Percentiles rank a stretch among this genome's conserved stretches.
Evolutionary conservation across 768 basidiomycete species (phyloP).

Genomic region (Auricularia sp.): DNA sequence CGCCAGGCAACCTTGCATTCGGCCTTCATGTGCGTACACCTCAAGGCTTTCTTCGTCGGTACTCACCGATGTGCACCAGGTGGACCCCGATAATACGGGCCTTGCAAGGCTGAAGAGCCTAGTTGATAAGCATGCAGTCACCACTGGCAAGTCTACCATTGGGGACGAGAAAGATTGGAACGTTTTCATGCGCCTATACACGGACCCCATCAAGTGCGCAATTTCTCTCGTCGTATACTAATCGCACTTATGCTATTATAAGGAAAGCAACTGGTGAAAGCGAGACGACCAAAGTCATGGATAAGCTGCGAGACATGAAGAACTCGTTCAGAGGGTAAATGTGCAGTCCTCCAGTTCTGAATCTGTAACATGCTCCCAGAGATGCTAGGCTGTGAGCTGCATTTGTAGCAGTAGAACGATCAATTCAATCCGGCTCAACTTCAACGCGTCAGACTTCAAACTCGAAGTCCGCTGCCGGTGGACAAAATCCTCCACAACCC

Average conservation of each 20-base stretch:
- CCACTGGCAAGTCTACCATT: conserved; percentile 79
- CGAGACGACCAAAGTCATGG: conserved; percentile 56
- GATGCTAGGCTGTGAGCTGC: not conserved
- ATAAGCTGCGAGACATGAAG: conserved; percentile 69
- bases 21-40: conserved; percentile 31
- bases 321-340: conserved; percentile 66
- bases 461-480: too few species aligned
- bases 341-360: not conserved
- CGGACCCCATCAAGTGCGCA: conserved; percentile 52
- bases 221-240: too few species aligned
- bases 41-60: not conserved
- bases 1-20: conserved; percentile 54
- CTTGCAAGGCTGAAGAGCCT: conserved; percentile 51
- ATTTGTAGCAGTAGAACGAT: not conserved
- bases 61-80: conserved; percentile 8
- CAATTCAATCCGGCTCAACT: not conserved
- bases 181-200: conserved; percentile 79
- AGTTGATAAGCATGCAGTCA: conserved; percentile 47
- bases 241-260: not conserved
- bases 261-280: conserved; percentile 44
- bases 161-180: conserved; percentile 94
- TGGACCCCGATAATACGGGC: conserved; percentile 56
- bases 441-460: too few species aligned
- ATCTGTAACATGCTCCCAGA: not conserved
- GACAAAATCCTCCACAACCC: too few species aligned